phyloP scores from a whole-genome alignment of 768 basidiomycete species.

The Leucogyrophana mollusca region DNA sequence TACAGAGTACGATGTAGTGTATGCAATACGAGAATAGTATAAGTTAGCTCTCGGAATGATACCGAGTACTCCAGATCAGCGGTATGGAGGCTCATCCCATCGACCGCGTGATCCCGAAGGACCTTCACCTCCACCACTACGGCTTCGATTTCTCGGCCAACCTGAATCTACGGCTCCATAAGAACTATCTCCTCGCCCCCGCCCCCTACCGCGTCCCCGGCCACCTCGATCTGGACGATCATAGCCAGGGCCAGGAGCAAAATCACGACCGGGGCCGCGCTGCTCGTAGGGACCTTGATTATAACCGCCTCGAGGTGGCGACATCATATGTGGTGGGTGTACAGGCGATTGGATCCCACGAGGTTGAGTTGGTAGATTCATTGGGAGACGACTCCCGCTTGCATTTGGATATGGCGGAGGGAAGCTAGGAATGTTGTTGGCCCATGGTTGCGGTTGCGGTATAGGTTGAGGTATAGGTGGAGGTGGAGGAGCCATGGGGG shows the following conservation, averaged over 20 bases:
- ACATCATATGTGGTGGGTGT: slow-evolving; percentile 24
- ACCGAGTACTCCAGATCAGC: too few species aligned
- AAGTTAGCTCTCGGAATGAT: too few species aligned
- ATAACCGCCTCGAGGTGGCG: slow-evolving; percentile 23
- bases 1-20: too few species aligned
- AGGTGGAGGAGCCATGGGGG: slow-evolving; percentile 25
- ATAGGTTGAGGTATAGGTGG: slow-evolving; percentile 13
- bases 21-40: too few species aligned
- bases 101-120: slow-evolving; percentile 2
- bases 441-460: slow-evolving; percentile 21
- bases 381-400: slow-evolving; percentile 9
- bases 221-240: slow-evolving; percentile 39
- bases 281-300: slow-evolving; percentile 28
- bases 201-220: slow-evolving; percentile 27
- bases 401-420: slow-evolving; percentile 10
- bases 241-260: slow-evolving; percentile 23
- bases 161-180: slow-evolving; percentile 53
- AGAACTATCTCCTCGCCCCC: slow-evolving; percentile 27
- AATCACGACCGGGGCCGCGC: slow-evolving; percentile 22
- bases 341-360: slow-evolving; percentile 18
- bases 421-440: slow-evolving; percentile 7
- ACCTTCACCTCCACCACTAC: slow-evolving; percentile 11
- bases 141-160: slow-evolving; percentile 49
- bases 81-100: slow-evolving; percentile 4
- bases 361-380: slow-evolving; percentile 11